phyloP scores from a whole-genome alignment of 2,329 filamentous ascomycete genomes.

The Aphanocladium album region DNA sequence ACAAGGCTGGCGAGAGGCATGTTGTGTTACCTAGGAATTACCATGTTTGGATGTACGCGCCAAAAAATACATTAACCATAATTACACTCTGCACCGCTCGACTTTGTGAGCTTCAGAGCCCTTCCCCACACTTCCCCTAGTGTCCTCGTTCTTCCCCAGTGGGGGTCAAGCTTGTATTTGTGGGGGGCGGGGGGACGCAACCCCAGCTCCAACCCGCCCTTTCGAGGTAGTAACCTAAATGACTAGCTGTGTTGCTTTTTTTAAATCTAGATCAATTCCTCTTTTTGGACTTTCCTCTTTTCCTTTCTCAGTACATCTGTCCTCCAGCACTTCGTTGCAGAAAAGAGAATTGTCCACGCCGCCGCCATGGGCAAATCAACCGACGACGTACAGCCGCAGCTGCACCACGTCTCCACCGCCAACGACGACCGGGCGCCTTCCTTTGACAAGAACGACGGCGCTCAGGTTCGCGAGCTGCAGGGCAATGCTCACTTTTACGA shows the following conservation, averaged over 20 bases:
- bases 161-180: not conserved
- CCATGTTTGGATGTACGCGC: not conserved
- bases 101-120: not conserved
- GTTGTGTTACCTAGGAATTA: not conserved
- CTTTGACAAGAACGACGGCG: conserved; percentile 17
- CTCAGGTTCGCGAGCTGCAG: conserved; percentile 24
- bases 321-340: too few species aligned
- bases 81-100: not conserved
- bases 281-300: not conserved
- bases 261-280: not conserved
- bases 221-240: not conserved
- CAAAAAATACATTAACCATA: not conserved
- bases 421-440: conserved; percentile 5
- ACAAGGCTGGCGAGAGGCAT: not conserved
- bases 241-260: not conserved
- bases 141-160: not conserved
- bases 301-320: not conserved
- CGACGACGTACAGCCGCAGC: not conserved
- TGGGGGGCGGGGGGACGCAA: not conserved
- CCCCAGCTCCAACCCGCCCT: not conserved
- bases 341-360: too few species aligned
- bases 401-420: not conserved
- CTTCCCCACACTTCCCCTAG: not conserved
- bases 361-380: not conserved
- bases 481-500: conserved; percentile 24